Evolutionary conservation across 2,329 filamentous ascomycete genomes (phyloP).

Genomic region (Trichoderma asperellum): DNA sequence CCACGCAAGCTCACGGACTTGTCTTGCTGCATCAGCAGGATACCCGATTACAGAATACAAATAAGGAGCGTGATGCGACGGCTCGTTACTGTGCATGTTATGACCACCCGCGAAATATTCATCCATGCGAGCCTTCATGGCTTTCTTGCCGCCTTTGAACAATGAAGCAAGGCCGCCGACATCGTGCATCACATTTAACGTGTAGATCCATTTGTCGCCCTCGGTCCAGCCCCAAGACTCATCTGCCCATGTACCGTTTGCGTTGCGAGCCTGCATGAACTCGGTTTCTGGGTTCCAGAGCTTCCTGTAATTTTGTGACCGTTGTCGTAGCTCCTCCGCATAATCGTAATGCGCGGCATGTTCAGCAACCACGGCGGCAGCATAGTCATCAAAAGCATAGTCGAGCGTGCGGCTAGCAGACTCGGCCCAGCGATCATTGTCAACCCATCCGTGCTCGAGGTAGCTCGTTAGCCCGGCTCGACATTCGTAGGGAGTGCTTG

Average conservation of each 20-base stretch:
- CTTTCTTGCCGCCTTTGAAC: slow-evolving; percentile 42
- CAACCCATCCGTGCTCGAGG: slow-evolving; percentile 49
- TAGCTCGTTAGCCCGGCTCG: slow-evolving; percentile 52
- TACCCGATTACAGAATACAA: slow-evolving; percentile 50
- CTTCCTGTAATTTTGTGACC: slow-evolving; percentile 47
- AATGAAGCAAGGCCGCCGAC: slow-evolving; percentile 46
- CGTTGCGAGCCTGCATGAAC: slow-evolving; percentile 54
- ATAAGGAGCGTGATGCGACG: slow-evolving; percentile 53
- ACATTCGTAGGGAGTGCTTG: slow-evolving; percentile 50
- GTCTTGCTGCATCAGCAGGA: slow-evolving; percentile 44
- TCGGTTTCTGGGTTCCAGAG: slow-evolving; percentile 49
- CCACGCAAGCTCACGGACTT: slow-evolving; percentile 35
- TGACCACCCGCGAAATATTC: slow-evolving; percentile 50
- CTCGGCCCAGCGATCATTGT: slow-evolving; percentile 53
- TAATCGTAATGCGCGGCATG: slow-evolving; percentile 42
- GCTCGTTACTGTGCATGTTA: slow-evolving; percentile 54
- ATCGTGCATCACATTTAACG: slow-evolving; percentile 54
- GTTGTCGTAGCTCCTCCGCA: slow-evolving; percentile 39
- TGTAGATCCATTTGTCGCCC: slow-evolving; percentile 56
- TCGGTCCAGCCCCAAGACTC: slow-evolving; percentile 53
- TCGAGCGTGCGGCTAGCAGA: slow-evolving; percentile 52
- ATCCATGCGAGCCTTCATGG: slow-evolving; percentile 49
- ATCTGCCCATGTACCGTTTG: slow-evolving; percentile 51
- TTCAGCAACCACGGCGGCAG: slow-evolving; percentile 47
- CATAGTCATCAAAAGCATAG: slow-evolving; percentile 52